phyloP scores from a whole-genome alignment of 768 basidiomycete genomes.

The Hygrocybe punicea region DNA sequence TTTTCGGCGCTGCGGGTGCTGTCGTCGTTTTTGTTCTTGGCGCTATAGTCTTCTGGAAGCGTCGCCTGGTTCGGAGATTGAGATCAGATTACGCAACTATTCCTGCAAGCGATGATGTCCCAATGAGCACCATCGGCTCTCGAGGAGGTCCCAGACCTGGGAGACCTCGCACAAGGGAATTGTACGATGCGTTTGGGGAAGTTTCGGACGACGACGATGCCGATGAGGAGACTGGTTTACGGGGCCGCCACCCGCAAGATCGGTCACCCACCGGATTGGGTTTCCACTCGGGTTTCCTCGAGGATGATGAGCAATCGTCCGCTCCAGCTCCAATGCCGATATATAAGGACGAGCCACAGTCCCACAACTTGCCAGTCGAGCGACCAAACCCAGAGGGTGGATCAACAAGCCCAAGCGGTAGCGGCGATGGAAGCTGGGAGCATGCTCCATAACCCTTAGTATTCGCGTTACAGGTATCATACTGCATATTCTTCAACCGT shows the following conservation, averaged over 20 bases:
- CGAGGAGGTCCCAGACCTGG: constrained; percentile 32
- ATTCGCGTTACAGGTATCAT: background rate
- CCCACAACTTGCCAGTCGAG: constrained; percentile 16
- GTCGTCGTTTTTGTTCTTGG: constrained; percentile 72
- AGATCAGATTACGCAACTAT: constrained; percentile 56
- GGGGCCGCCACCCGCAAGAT: constrained; percentile 35
- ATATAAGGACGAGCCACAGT: constrained; percentile 58
- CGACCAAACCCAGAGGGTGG: constrained; percentile 16
- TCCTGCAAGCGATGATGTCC: constrained; percentile 62
- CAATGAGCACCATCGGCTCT: constrained; percentile 65
- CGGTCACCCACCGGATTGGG: constrained; percentile 40
- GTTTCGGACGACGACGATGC: constrained; percentile 77
- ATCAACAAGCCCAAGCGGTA: constrained; percentile 40
- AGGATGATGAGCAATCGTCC: constrained; percentile 62
- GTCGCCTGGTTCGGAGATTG: constrained; percentile 45
- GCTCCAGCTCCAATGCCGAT: constrained; percentile 31
- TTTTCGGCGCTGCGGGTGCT: constrained; percentile 80
- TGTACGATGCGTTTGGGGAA: constrained; percentile 97
- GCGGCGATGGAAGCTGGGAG: constrained; percentile 72
- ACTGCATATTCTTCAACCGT: background rate
- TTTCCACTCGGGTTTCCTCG: constrained; percentile 79
- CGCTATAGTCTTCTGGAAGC: constrained; percentile 76
- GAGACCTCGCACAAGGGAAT: constrained; percentile 69
- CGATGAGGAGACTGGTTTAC: constrained; percentile 68
- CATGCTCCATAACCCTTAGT: constrained; percentile 47